phyloP scores from a whole-genome alignment of 2,329 filamentous ascomycete species.

The Aureobasidium leucospermi region DNA sequence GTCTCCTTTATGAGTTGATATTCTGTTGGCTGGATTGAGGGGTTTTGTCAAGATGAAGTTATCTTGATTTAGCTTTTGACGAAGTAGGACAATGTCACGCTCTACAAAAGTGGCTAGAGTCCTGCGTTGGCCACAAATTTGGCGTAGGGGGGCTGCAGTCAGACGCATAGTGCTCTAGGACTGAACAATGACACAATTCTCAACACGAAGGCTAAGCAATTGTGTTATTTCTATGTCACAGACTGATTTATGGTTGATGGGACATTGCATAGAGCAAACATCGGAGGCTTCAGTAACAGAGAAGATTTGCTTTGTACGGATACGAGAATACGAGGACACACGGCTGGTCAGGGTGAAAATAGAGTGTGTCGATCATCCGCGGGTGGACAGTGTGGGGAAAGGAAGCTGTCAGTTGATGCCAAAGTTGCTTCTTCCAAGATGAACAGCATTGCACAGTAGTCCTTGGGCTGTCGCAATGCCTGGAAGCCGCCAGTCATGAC shows the following conservation, averaged over 20 bases:
- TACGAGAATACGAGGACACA: background rate
- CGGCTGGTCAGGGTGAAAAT: background rate
- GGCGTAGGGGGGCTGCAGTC: background rate
- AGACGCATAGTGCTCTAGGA: background rate
- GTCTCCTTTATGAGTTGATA: conserved; percentile 40
- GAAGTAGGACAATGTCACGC: conserved; percentile 36
- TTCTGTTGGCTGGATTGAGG: conserved; percentile 27
- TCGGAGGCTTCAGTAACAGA: background rate
- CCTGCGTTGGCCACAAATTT: background rate
- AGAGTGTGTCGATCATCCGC: background rate
- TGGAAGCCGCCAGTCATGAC: conserved; percentile 15
- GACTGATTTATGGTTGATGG: background rate
- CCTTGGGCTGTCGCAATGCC: conserved; percentile 3
- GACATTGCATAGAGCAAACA: background rate
- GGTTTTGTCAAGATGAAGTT: conserved; percentile 32
- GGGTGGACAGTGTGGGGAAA: background rate
- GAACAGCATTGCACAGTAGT: background rate
- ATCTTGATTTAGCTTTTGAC: conserved; percentile 29
- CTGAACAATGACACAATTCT: too few species aligned
- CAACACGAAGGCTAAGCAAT: too few species aligned
- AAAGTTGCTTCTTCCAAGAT: background rate
- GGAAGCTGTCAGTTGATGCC: background rate
- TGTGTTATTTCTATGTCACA: background rate
- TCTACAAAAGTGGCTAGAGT: conserved; percentile 20
- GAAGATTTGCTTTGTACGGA: background rate